A percentile compares a stretch with the other conserved stretches of the same genome.
phyloP scores from a whole-genome alignment of 2,329 filamentous ascomycete species.

The Aspergillus sp. region DNA sequence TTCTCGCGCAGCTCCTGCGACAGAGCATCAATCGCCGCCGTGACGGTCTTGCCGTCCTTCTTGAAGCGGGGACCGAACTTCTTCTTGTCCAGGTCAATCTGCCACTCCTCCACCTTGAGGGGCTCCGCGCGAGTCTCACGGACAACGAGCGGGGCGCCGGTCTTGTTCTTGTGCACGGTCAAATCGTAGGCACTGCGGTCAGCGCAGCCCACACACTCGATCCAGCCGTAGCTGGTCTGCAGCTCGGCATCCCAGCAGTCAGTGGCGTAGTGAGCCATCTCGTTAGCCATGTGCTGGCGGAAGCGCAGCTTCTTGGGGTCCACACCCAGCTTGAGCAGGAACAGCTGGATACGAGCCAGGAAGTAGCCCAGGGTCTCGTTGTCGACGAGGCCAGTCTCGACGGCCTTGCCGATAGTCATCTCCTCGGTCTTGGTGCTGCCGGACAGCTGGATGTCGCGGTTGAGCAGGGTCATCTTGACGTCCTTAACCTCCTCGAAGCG shows the following conservation, averaged over 20 bases:
- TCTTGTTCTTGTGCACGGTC: constrained; percentile 89
- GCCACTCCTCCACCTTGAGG: constrained; percentile 79
- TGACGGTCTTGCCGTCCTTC: constrained; percentile 85
- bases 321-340: constrained; percentile 84
- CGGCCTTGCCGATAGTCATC: constrained; percentile 81
- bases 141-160: constrained; percentile 80
- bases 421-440: constrained; percentile 76
- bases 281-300: constrained; percentile 92
- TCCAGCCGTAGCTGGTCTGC: constrained; percentile 89
- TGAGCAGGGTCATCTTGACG: constrained; percentile 78
- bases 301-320: constrained; percentile 89
- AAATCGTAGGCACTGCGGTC: constrained; percentile 95
- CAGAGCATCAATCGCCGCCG: constrained; percentile 73
- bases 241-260: constrained; percentile 99
- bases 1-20: constrained; percentile 80
- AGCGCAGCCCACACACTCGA: constrained; percentile 96
- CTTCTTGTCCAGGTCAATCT: constrained; percentile 87
- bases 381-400: constrained; percentile 79
- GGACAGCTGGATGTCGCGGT: constrained; percentile 79
- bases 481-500: constrained; percentile 85
- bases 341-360: constrained; percentile 87
- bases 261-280: constrained; percentile 90
- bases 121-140: constrained; percentile 79
- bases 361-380: constrained; percentile 99
- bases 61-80: constrained; percentile 94